Evolutionary conservation across 805 yeast genomes (phyloP), one percentile per base, ranked within the genome.

Genomic region (Lipomyces chichibuensis): DNA sequence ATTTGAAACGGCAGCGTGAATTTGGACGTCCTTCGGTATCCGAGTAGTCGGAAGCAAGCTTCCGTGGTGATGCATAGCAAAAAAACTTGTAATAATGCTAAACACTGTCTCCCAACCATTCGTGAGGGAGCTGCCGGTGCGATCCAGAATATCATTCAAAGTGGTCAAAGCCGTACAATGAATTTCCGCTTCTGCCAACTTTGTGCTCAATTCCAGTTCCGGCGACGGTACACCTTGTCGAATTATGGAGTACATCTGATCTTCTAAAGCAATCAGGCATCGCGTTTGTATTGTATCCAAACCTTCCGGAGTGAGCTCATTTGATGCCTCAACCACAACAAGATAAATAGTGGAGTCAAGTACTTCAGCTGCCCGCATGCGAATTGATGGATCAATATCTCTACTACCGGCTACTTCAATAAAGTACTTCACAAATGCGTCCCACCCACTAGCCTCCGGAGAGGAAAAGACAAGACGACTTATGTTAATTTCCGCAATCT

Each of bases 21-120:
- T 43, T 11, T 27, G 25, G n/a, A 59, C 46, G 7, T 60, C 70
- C 8, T 63, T 63, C 13, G 63, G 70, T 6, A 69, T 37, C 17
- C 33, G 27, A 11, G 71, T 69, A 1, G 71, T 65, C 9, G 63
- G 59, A 20, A 69, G 51, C 33, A 69, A 39, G 7, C 37, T 55
- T 7, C 69, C 67, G n/a, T 64, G 62, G 20, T 67, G 65, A 49
- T 69, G 70, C 70, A 66, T 66, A 20, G 66, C 62, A 64, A 74
- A 69, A 27, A 75, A 72, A 37, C 75, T 67, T 33, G 78, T 75
- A 23, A 79, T 74, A 63, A 92, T 88, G 25, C 82, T 78, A 69
- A 94, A 87, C 1, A 92, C 89, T 2, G 82, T 77, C 49, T 84
- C 84, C 98, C 98, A 94, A 0, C 90, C 87, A n/a, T 82, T 76